Evolutionary conservation across 2,329 filamentous ascomycete genomes (phyloP), one percentile per base, ranked within the genome.

Genomic region (Alternaria sp.): DNA sequence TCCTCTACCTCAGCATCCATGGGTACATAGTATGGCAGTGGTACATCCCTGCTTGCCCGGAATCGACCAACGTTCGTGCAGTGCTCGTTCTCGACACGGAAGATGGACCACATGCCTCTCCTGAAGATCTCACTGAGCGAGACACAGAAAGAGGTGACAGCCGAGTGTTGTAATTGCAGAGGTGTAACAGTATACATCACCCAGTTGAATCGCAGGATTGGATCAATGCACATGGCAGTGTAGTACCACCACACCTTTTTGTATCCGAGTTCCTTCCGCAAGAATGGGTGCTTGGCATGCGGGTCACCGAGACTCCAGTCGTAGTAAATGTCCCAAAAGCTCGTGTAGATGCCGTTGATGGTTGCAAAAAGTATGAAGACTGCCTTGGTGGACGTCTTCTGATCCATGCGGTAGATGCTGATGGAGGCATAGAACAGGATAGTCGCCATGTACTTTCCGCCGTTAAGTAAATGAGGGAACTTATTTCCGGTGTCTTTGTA

Each of bases 51-150:
- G 2, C 90, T 93, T 4, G 95, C 95, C 65, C 96, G 93, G 84
- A 96, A 96, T 67, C 92, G 89, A 18, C 89, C 87, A 2, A 99
- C 94, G 51, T 78, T 78, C 56, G 91, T 89, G 79, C 93, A 97
- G 80, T 99, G 95, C 72, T 99, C 95, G 77, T 99, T 99, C 79
- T 99, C 95, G 26, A 99, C 94, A 41, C 95, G 92, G 76, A 99
- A 91, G 4, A 98, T 83, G 0, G 91, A 89, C 95, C 95, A 99
- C 74, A 97, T 88, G 62, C 93, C 94, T 75, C 95, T 84, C 32
- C 95, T 88, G n/a, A 87, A 84, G 22, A 96, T 88, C 76, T 99
- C 95, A 8, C 89, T 87, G 3, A 97, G 81, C 2, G 87, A 85
- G 16, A 97, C 87, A 30, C 91, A 68, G 78, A 98, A 98, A 1